These are phyloP conservation scores for Geoglossum cookeanum DNA, from an alignment of 2,329 filamentous ascomycete species.

Conservation along the genomic window DNA sequence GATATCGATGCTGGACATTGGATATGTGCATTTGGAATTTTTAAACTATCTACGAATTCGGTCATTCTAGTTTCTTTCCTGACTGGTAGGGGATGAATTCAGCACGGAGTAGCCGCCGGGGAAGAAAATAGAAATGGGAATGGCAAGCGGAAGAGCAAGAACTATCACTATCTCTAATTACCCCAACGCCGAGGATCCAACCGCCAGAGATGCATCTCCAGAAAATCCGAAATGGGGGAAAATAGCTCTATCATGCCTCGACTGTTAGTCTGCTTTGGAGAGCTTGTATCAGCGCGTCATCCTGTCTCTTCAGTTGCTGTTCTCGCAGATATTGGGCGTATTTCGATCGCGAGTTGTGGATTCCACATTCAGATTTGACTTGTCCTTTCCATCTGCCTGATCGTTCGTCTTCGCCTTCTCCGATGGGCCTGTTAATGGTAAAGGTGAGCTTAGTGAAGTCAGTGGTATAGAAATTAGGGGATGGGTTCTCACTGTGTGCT, in stretches of 20 bases:
- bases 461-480: neutral
- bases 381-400: slow-evolving; percentile 94
- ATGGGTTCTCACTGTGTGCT: slow-evolving; percentile 42
- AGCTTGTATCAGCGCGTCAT: slow-evolving; percentile 31
- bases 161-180: neutral
- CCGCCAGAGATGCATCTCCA: neutral
- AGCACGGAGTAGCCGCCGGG: too few relatives aligned
- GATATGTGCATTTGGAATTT: neutral
- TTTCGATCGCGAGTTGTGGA: slow-evolving; percentile 92
- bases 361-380: slow-evolving; percentile 91
- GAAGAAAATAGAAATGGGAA: neutral
- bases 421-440: slow-evolving; percentile 40
- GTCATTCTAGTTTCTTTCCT: neutral
- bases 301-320: slow-evolving; percentile 48
- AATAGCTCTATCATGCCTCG: neutral
- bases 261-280: slow-evolving; percentile 14
- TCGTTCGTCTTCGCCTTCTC: slow-evolving; percentile 83
- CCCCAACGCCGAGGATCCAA: neutral
- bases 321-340: slow-evolving; percentile 72
- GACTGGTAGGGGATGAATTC: too few relatives aligned
- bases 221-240: neutral
- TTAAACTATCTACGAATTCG: neutral
- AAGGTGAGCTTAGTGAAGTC: neutral
- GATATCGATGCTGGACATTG: too few relatives aligned
- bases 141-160: neutral